Evolutionary conservation across 2,329 filamentous ascomycete genomes (phyloP).

Genomic region (Epichloe scottii): DNA sequence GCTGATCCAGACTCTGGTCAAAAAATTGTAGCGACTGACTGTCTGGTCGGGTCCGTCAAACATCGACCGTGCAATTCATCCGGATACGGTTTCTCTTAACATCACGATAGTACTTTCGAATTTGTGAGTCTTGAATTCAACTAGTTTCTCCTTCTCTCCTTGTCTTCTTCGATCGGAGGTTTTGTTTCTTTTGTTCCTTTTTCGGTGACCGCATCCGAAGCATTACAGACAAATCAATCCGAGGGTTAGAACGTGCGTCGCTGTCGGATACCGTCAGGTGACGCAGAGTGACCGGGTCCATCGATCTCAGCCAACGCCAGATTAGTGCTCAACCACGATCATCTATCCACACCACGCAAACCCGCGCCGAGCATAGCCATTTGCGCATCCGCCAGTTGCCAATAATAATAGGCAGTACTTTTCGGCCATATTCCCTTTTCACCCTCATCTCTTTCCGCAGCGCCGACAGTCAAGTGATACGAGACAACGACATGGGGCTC

Average conservation of each 20-base stretch:
- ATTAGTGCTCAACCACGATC: not conserved
- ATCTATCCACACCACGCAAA: not conserved
- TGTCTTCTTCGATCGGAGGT: not conserved
- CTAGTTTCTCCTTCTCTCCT: not conserved
- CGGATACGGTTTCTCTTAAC: not conserved
- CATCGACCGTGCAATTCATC: not conserved
- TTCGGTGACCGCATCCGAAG: not conserved
- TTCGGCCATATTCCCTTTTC: not conserved
- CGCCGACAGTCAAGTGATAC: not conserved
- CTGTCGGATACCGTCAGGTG: not conserved
- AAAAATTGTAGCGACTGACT: too few species aligned
- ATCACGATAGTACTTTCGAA: not conserved
- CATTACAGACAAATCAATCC: not conserved
- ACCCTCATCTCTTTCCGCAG: not conserved
- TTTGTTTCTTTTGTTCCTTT: not conserved
- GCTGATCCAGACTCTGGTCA: too few species aligned
- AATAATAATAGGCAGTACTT: not conserved
- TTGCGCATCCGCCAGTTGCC: not conserved
- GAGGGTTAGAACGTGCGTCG: not conserved
- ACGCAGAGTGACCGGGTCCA: not conserved
- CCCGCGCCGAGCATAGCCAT: not conserved
- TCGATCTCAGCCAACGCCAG: not conserved
- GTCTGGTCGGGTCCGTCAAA: not conserved
- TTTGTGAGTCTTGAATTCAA: not conserved
- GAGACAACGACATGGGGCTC: conserved; percentile 54